A percentile compares a stretch with the other conserved stretches of the same genome.
Conservation (phyloP, 805 yeast genomes). For the Candida saitoana region DNA sequence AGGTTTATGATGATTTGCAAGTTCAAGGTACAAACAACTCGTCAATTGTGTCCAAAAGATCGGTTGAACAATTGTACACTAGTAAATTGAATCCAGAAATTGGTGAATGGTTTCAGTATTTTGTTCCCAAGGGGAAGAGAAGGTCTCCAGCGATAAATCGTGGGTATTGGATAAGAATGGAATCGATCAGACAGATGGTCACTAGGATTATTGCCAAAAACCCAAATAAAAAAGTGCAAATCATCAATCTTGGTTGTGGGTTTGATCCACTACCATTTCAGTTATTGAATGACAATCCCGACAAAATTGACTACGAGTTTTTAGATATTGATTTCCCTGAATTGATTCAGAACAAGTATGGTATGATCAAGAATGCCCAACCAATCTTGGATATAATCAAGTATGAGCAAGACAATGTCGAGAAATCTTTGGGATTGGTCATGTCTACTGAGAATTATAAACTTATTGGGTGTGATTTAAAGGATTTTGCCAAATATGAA, state of each 20-base stretch:
- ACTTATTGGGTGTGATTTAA: constrained; percentile 65
- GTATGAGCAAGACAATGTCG: constrained; percentile 7
- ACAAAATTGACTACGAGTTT: constrained; percentile 38
- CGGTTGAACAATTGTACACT: constrained; percentile 64
- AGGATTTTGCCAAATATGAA: constrained; percentile 39
- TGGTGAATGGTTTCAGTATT: constrained; percentile 55
- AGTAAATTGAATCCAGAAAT: constrained; percentile 27
- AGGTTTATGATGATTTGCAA: constrained; percentile 55
- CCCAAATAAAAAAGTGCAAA: constrained; percentile 18
- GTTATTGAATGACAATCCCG: constrained; percentile 29
- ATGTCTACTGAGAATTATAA: constrained; percentile 42
- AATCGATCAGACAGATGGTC: constrained; percentile 55
- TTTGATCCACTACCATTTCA: constrained; percentile 47
- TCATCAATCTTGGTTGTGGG: constrained; percentile 79
- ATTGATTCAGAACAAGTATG: constrained; percentile 51
- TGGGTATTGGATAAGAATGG: constrained; percentile 80
- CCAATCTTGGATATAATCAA: constrained; percentile 50
- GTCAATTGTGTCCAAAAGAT: constrained; percentile 76
- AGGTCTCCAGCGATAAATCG: constrained; percentile 78
- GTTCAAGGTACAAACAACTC: constrained; percentile 85
- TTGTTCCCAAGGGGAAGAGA: constrained; percentile 62
- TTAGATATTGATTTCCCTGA: constrained; percentile 77
- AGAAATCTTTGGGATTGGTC: constrained; percentile 20
- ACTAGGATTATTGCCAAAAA: constrained; percentile 38
- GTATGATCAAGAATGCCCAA: constrained; percentile 45